Percentiles rank a stretch among this genome's conserved stretches.
phyloP scores from a whole-genome alignment of 2,329 filamentous ascomycete species.

The Talaromyces funiculosus region DNA sequence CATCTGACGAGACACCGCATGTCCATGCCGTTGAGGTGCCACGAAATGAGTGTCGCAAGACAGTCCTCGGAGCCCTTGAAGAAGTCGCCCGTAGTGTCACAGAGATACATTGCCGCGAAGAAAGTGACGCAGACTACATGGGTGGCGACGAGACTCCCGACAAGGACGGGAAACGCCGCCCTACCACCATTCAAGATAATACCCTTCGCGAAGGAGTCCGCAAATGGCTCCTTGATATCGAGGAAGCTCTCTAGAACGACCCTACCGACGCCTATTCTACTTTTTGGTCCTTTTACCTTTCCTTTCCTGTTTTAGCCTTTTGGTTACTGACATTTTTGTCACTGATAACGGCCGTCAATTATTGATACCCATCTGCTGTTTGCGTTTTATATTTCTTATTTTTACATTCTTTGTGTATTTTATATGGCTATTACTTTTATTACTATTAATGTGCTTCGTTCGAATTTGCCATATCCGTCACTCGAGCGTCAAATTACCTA shows the following conservation, averaged over 20 bases:
- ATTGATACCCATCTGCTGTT: conserved; percentile 10
- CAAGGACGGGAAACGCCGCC: conserved; percentile 28
- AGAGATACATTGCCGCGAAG: conserved; percentile 41
- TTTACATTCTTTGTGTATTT: conserved; percentile 9
- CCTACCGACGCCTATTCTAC: no score
- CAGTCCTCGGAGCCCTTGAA: conserved; percentile 52
- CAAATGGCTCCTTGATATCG: conserved; percentile 50
- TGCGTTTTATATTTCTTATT: not conserved
- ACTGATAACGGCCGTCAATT: conserved; percentile 11
- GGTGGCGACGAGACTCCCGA: conserved; percentile 22
- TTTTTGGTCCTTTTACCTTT: not conserved
- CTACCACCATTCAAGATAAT: conserved; percentile 39
- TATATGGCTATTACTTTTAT: not conserved
- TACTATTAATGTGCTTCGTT: not conserved
- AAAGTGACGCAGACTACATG: conserved; percentile 28
- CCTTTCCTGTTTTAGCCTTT: not conserved
- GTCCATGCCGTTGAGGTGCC: conserved; percentile 37
- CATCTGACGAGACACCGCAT: conserved; percentile 27
- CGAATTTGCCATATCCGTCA: not conserved
- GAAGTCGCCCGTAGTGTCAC: conserved; percentile 52
- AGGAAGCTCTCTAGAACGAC: conserved; percentile 28
- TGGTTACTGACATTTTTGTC: not conserved
- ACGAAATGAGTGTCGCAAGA: conserved; percentile 48
- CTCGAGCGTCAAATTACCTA: not conserved
- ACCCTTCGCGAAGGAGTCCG: conserved; percentile 53